Base-by-base conservation (phyloP, 345 rosid species). In the Lepidium sativum region DNA sequence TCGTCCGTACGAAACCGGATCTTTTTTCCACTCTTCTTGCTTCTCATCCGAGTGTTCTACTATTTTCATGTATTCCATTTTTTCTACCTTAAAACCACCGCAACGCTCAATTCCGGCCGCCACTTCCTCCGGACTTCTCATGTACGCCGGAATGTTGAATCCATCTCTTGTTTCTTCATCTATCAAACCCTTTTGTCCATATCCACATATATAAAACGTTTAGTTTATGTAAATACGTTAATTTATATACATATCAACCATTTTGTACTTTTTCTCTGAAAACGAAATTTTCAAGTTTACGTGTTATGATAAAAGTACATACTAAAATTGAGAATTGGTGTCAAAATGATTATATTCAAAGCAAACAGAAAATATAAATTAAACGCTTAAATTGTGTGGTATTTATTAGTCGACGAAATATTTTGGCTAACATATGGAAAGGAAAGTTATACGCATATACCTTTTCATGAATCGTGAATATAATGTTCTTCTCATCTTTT, bases 101-200 rank as follows among this genome's bases (percentile, higher is more conserved):
- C 79, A 63, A 44, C 51, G 80, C 8, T 64, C 41, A 0, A 81
- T 41, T 18, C 72, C 88, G 17, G 48, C 77, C 44, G 78, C 80
- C 35, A 83, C 84, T 70, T 83, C 85, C 75, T 79, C 82, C 21
- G 61, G 66, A 75, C 80, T 81, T 64, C 88, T 79, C 88, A 83
- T 81, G 71, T 81, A 83, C 32, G 84, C 80, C 12, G 84, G 88
- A 44, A 83, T 79, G 63, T 83, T 81, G 77, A 83, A 83, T 40
- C 77, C 74, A 17, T 83, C 88, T 69, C 85, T 76, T 13, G 81
- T 74, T 40, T 79, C 82, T 58, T 79, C 83, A 40, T 78, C 85
- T 50, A 83, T 76, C 67, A 83, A 67, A 15, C 81, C 80, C 85
- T 83, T 68, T 41, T 72, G 29, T 59, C 56, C 55, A 65, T 13